A percentile compares a stretch with the other conserved stretches of the same genome.
These are phyloP conservation scores for Mortierella sp. DNA, from an alignment of 371 early-diverging fungal species.

Conservation along the genomic window DNA sequence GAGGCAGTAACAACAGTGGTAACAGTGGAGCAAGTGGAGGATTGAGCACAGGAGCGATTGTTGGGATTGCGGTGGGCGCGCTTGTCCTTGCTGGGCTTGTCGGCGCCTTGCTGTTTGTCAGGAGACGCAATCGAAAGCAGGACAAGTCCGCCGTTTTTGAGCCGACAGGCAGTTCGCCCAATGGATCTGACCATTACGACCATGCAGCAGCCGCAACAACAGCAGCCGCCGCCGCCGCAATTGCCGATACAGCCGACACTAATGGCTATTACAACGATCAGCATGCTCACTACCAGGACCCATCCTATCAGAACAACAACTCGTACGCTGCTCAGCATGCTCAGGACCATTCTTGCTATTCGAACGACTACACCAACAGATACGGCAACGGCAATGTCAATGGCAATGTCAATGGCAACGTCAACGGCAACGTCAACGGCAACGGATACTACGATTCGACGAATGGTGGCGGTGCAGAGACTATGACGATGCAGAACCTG, in stretches of 20 bases:
- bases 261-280: conserved; percentile 5
- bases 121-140: conserved; percentile 15
- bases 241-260: background rate
- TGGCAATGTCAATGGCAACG: too few relatives aligned
- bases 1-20: background rate
- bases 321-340: background rate
- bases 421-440: background rate
- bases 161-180: background rate
- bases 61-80: conserved; percentile 21
- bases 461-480: background rate
- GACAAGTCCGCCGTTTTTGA: conserved; percentile 8
- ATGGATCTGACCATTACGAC: background rate
- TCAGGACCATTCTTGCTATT: background rate
- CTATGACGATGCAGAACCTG: background rate
- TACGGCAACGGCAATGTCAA: background rate
- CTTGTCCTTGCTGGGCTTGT: conserved; percentile 16
- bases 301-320: background rate
- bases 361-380: background rate
- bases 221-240: background rate
- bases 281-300: conserved; percentile 2
- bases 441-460: background rate
- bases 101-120: conserved; percentile 7
- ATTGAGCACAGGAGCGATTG: conserved; percentile 23
- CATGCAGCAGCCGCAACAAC: conserved; percentile 1
- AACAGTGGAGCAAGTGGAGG: background rate